Percentiles rank a stretch among this genome's conserved stretches.
phyloP scores from a whole-genome alignment of 1,139 yeast species.

The Pichia sp. region DNA sequence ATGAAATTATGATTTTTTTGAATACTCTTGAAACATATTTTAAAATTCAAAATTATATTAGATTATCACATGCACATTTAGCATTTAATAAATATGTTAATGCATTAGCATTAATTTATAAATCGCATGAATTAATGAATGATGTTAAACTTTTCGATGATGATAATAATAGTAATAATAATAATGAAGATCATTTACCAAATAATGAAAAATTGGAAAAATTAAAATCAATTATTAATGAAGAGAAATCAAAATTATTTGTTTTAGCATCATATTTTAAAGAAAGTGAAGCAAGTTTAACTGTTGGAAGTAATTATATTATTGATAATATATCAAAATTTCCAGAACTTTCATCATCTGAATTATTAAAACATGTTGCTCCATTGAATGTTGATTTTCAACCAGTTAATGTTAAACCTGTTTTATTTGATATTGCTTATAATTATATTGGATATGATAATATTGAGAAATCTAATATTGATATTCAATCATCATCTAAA shows the following conservation, averaged over 20 bases:
- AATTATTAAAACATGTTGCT: slow-evolving; percentile 39
- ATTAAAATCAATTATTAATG: slow-evolving; percentile 30
- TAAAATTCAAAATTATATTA: slow-evolving; percentile 36
- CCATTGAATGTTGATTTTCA: slow-evolving; percentile 36
- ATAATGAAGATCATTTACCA: slow-evolving; percentile 28
- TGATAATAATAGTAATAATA: too few relatives aligned
- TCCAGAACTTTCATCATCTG: slow-evolving; percentile 34
- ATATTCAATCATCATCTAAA: background rate
- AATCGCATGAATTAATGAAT: slow-evolving; percentile 31
- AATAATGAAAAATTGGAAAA: slow-evolving; percentile 32
- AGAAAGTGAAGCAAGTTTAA: slow-evolving; percentile 9
- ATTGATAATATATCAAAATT: slow-evolving; percentile 47
- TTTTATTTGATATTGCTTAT: slow-evolving; percentile 81
- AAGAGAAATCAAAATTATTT: slow-evolving; percentile 38
- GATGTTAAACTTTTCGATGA: slow-evolving; percentile 18
- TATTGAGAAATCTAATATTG: slow-evolving; percentile 5
- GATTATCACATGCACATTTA: slow-evolving; percentile 47
- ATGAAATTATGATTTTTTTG: slow-evolving; percentile 52
- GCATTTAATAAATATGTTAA: slow-evolving; percentile 42
- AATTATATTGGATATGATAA: slow-evolving; percentile 59
- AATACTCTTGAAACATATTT: slow-evolving; percentile 45
- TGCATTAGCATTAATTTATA: slow-evolving; percentile 45
- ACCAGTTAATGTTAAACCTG: slow-evolving; percentile 77
- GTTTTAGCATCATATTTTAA: slow-evolving; percentile 44
- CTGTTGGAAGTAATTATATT: slow-evolving; percentile 22